phyloP scores from a whole-genome alignment of 345 rosid genomes.

The Citrus glauca region DNA sequence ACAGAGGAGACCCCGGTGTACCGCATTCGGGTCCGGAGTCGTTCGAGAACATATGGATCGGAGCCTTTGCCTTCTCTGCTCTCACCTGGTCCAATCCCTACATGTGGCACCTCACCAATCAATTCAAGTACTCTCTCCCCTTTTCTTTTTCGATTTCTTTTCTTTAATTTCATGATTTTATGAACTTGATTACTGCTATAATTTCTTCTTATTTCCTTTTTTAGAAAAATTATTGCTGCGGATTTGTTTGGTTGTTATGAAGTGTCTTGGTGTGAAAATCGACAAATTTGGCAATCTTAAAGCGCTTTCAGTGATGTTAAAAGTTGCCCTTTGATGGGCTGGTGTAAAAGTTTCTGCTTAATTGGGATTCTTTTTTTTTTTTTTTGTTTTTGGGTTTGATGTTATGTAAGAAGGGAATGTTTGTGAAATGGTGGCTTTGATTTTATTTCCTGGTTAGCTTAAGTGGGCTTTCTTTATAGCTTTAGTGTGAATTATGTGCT shows the following conservation, averaged over 20 bases:
- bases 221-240: background rate
- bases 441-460: background rate
- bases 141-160: no score
- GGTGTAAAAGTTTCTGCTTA: no score
- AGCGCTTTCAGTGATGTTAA: background rate
- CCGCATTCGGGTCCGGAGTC: slow-evolving; percentile 77
- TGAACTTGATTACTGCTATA: background rate
- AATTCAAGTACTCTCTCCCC: slow-evolving; percentile 50
- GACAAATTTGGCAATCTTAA: background rate
- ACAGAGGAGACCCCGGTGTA: slow-evolving; percentile 93
- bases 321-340: background rate
- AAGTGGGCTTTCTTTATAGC: background rate
- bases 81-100: slow-evolving; percentile 69
- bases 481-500: background rate
- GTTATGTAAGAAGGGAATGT: no score
- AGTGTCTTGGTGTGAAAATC: no score
- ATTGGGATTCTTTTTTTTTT: no score
- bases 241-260: background rate
- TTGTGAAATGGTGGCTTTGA: background rate
- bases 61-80: slow-evolving; percentile 65
- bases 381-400: no score
- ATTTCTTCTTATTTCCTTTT: background rate
- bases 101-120: slow-evolving; percentile 76
- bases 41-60: slow-evolving; percentile 81
- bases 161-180: no score